A percentile compares a stretch with the other conserved stretches of the same genome.
Evolutionary conservation across 768 basidiomycete genomes (phyloP).

Genomic region (Phallus indusiatus): DNA sequence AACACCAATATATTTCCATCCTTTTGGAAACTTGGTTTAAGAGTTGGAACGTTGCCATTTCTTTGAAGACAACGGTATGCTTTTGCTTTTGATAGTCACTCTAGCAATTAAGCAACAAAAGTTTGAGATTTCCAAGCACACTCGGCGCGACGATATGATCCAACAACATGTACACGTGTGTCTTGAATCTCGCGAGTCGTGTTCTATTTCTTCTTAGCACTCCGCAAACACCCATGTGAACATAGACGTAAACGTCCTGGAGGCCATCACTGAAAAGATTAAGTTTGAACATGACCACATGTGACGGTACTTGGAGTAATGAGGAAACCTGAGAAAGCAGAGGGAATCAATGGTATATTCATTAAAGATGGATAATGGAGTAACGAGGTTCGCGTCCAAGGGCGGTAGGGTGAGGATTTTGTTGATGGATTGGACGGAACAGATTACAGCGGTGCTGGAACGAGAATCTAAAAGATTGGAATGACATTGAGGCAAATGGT

Average conservation of each 20-base stretch:
- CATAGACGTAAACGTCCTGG: conserved; percentile 95
- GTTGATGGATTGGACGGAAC: conserved; percentile 98
- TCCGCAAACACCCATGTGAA: conserved; percentile 96
- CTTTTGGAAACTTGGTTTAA: conserved; percentile 84
- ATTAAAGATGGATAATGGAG: conserved; percentile 18
- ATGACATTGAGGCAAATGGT: conserved; percentile 51
- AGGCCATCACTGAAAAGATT: conserved; percentile 83
- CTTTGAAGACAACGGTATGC: conserved; percentile 78
- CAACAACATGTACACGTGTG: conserved; percentile 86
- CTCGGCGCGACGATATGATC: conserved; percentile 90
- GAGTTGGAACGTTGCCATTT: conserved; percentile 86
- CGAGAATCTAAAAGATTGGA: conserved; percentile 89
- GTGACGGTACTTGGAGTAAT: conserved; percentile 71
- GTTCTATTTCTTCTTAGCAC: conserved; percentile 66
- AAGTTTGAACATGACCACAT: conserved; percentile 84
- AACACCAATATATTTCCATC: conserved; percentile 87
- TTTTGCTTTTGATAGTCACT: conserved; percentile 86
- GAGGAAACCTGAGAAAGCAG: conserved; percentile 49
- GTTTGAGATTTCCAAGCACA: conserved; percentile 81
- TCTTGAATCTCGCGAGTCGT: conserved; percentile 88
- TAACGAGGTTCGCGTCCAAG: conserved; percentile 92
- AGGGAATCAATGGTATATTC: background rate
- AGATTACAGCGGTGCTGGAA: conserved; percentile 94
- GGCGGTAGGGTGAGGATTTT: conserved; percentile 82
- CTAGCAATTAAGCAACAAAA: conserved; percentile 86